Conservation (phyloP, 1,139 yeast genomes). For the Spencermartinsiella ligniputridi region DNA sequence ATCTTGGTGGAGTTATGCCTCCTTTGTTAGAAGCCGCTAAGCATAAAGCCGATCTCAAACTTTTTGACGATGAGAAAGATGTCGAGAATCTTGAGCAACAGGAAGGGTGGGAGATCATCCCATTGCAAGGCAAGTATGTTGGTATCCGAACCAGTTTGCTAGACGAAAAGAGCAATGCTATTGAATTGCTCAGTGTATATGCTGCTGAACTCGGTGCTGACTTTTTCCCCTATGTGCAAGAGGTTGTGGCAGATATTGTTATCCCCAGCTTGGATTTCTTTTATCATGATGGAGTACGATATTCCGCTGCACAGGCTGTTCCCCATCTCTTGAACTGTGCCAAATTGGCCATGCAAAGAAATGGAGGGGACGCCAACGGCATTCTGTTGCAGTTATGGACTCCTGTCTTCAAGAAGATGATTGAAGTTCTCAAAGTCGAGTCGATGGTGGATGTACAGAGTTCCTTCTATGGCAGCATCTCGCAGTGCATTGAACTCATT, state of each 20-base stretch:
- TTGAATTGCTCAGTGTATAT: slow-evolving; percentile 82
- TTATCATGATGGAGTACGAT: slow-evolving; percentile 91
- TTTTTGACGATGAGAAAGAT: slow-evolving; percentile 84
- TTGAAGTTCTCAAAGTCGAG: slow-evolving; percentile 66
- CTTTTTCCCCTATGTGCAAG: slow-evolving; percentile 79
- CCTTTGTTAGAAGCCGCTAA: slow-evolving; percentile 80
- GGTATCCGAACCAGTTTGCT: slow-evolving; percentile 90
- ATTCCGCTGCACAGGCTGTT: slow-evolving; percentile 78
- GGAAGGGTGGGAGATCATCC: slow-evolving; percentile 95
- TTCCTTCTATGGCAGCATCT: slow-evolving; percentile 69
- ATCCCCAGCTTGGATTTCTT: slow-evolving; percentile 87
- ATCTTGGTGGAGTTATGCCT: slow-evolving; percentile 82
- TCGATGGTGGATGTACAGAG: slow-evolving; percentile 82
- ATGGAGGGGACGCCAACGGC: slow-evolving; percentile 40
- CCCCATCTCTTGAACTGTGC: slow-evolving; percentile 71
- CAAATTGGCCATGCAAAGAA: slow-evolving; percentile 44
- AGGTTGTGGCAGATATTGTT: slow-evolving; percentile 72
- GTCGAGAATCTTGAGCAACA: slow-evolving; percentile 75
- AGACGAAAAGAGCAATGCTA: slow-evolving; percentile 90
- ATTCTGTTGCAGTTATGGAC: slow-evolving; percentile 65
- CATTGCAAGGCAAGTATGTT: slow-evolving; percentile 84
- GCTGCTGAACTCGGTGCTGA: slow-evolving; percentile 80
- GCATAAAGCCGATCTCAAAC: slow-evolving; percentile 82
- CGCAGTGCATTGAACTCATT: slow-evolving; percentile 61
- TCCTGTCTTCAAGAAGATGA: slow-evolving; percentile 61